phyloP scores from a whole-genome alignment of 768 basidiomycete species.

The Trametes punicea region DNA sequence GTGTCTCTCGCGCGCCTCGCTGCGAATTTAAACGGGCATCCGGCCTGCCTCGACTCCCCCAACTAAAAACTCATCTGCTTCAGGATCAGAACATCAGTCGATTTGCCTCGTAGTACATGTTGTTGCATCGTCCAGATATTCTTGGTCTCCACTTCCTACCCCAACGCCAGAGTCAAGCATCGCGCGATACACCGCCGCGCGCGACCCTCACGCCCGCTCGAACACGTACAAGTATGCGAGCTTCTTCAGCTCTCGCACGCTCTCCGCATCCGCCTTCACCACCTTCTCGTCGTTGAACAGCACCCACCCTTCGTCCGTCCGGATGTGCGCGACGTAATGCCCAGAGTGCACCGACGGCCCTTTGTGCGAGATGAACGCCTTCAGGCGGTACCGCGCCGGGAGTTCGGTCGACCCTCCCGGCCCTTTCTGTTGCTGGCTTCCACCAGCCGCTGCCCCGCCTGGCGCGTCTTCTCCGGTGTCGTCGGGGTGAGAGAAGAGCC shows the following conservation, averaged over 20 bases:
- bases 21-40: conserved; percentile 2
- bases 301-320: conserved; percentile 66
- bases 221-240: conserved; percentile 95
- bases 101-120: background rate
- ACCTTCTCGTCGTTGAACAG: conserved; percentile 97
- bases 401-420: conserved; percentile 53
- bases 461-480: conserved; percentile 65
- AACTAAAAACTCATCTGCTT: background rate
- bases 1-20: conserved; percentile 8
- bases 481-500: conserved; percentile 93
- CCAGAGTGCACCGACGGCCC: conserved; percentile 94
- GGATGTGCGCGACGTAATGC: conserved; percentile 86
- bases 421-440: conserved; percentile 24
- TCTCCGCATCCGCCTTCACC: conserved; percentile 80
- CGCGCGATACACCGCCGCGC: background rate
- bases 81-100: background rate
- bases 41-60: conserved; percentile 1
- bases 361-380: conserved; percentile 97
- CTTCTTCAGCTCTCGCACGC: conserved; percentile 75
- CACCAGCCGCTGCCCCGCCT: conserved; percentile 25
- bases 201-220: conserved; percentile 43
- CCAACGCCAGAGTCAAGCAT: too few species aligned
- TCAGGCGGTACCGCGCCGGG: conserved; percentile 77
- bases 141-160: background rate
- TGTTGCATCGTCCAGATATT: background rate